Percentiles rank a stretch among this genome's conserved stretches.
Evolutionary conservation across 2,329 filamentous ascomycete species (phyloP).

Genomic region (Monilinia fructicola): DNA sequence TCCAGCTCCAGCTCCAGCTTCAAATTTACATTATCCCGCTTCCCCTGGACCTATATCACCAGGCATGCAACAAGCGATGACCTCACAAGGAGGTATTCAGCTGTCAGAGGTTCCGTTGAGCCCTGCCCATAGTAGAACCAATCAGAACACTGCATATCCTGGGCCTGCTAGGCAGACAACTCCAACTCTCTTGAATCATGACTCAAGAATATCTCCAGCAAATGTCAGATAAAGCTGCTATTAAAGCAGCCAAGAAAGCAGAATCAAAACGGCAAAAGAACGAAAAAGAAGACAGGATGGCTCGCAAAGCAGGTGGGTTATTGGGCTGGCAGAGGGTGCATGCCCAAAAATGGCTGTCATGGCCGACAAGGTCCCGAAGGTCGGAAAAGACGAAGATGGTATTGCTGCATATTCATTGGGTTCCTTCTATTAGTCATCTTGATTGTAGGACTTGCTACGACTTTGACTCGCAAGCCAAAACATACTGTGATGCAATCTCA

Average conservation of each 20-base stretch:
- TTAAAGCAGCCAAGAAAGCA: slow-evolving; percentile 34
- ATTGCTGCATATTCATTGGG: slow-evolving; percentile 51
- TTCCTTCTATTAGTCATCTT: slow-evolving; percentile 57
- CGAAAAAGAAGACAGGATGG: slow-evolving; percentile 65
- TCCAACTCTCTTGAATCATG: slow-evolving; percentile 25
- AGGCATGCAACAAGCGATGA: slow-evolving; percentile 60
- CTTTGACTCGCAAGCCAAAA: slow-evolving; percentile 47
- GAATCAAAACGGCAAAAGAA: slow-evolving; percentile 51
- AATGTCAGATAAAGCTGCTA: slow-evolving; percentile 27
- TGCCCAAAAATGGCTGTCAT: slow-evolving; percentile 64
- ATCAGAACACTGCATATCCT: slow-evolving; percentile 39
- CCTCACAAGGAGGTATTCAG: slow-evolving; percentile 58
- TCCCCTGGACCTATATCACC: slow-evolving; percentile 64
- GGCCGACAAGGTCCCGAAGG: slow-evolving; percentile 63
- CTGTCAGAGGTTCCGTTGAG: slow-evolving; percentile 60
- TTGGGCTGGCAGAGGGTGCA: slow-evolving; percentile 68
- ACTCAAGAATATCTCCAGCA: slow-evolving; percentile 21
- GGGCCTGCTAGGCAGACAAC: slow-evolving; percentile 30
- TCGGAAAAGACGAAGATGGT: slow-evolving; percentile 61
- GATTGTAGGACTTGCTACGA: slow-evolving; percentile 57
- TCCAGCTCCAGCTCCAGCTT: slow-evolving; percentile 51
- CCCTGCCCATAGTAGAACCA: slow-evolving; percentile 40
- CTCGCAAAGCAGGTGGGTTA: slow-evolving; percentile 56
- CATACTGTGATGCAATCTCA: slow-evolving; percentile 45
- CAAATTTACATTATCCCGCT: slow-evolving; percentile 50